Evolutionary conservation across 2,329 filamentous ascomycete genomes (phyloP).

Genomic region (Phialemonium atrogriseum): DNA sequence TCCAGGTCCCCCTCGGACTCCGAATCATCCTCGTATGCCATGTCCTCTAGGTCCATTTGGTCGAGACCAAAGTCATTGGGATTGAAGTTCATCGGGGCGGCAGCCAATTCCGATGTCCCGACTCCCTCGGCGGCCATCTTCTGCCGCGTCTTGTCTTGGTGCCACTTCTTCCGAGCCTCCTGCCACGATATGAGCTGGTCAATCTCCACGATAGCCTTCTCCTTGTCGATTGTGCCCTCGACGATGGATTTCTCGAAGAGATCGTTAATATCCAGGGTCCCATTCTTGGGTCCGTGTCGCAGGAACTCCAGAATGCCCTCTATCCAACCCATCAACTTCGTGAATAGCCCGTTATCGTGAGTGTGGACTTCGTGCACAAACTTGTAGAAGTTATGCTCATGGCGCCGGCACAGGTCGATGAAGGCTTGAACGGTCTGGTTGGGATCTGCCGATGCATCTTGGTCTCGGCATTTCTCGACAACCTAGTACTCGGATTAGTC

Average conservation of each 20-base stretch:
- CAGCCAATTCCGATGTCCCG: constrained; percentile 38
- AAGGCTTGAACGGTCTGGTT: constrained; percentile 98
- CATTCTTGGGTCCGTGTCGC: constrained; percentile 74
- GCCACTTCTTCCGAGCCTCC: constrained; percentile 93
- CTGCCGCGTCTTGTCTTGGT: constrained; percentile 92
- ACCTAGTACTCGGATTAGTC: constrained; percentile 30
- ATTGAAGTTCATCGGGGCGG: constrained; percentile 56
- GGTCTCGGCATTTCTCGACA: constrained; percentile 56
- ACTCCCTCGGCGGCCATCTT: constrained; percentile 90
- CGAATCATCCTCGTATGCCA: constrained; percentile 67
- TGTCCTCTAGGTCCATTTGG: constrained; percentile 76
- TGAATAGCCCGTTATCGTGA: constrained; percentile 94
- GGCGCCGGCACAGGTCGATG: constrained; percentile 89
- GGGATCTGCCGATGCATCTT: constrained; percentile 86
- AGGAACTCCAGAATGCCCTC: constrained; percentile 93
- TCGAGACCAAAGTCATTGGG: constrained; percentile 86
- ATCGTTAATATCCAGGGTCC: constrained; percentile 89
- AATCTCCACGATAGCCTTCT: constrained; percentile 69
- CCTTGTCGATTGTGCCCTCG: constrained; percentile 58
- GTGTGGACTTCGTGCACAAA: constrained; percentile 97
- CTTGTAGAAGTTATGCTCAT: constrained; percentile 97
- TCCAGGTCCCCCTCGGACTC: constrained; percentile 58
- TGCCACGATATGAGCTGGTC: constrained; percentile 87
- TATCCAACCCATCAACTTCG: constrained; percentile 93
- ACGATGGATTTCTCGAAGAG: constrained; percentile 75